phyloP scores from a whole-genome alignment of 148 eudicot genomes.

The Persicaria tinctoria region DNA sequence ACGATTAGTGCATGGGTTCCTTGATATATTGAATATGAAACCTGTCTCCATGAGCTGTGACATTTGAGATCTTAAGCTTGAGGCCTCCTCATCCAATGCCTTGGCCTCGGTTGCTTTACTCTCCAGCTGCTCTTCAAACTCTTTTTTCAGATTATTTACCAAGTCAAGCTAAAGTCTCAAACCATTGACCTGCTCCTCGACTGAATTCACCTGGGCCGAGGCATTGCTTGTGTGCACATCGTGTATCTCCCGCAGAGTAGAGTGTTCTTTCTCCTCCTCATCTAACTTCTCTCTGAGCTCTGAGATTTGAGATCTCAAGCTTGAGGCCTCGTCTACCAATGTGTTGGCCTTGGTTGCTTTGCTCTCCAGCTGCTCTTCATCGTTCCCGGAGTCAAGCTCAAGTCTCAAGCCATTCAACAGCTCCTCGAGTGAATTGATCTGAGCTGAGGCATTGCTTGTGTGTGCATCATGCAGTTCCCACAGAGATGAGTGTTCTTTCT shows the following conservation, averaged over 20 bases:
- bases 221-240: conserved; percentile 25
- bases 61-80: conserved; percentile 7
- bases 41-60: conserved; percentile 1
- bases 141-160: conserved; percentile 29
- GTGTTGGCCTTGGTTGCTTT: neutral
- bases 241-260: neutral
- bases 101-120: conserved; percentile 20
- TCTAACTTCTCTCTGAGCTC: neutral
- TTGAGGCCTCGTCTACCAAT: neutral
- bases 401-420: neutral
- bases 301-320: neutral
- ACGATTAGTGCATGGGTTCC: neutral
- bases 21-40: too few relatives aligned
- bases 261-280: neutral
- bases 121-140: conserved; percentile 28
- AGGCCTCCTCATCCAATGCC: neutral
- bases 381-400: neutral
- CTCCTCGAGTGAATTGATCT: conserved; percentile 1
- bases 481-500: neutral
- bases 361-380: neutral
- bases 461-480: conserved; percentile 7
- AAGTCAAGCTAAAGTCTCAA: conserved; percentile 40
- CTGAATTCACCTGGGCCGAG: conserved; percentile 17
- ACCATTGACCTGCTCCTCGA: conserved; percentile 16
- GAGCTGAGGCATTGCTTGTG: neutral